Conservation (phyloP, 371 early-diverging fungal genomes). For the Mortierella sp. region DNA sequence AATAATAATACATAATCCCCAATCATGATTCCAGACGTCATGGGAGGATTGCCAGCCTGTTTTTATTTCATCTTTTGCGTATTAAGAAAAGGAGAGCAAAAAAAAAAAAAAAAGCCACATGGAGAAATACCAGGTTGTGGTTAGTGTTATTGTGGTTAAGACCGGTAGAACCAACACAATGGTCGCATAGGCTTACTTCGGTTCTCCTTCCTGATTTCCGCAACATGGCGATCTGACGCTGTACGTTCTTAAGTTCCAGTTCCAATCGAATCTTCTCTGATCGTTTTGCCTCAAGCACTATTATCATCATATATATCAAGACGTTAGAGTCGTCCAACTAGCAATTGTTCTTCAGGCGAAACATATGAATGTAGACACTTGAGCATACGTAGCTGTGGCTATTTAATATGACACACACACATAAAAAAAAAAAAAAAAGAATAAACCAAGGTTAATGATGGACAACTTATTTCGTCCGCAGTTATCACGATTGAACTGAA, state of each 20-base stretch:
- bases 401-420: neutral
- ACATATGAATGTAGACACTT: neutral
- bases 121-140: neutral
- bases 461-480: neutral
- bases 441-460: neutral
- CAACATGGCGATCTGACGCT: constrained; percentile 57
- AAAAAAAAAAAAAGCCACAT: neutral
- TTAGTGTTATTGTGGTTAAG: neutral
- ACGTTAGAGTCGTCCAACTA: neutral
- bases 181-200: constrained; percentile 11
- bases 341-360: neutral
- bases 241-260: constrained; percentile 63
- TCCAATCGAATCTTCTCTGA: constrained; percentile 65
- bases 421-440: neutral
- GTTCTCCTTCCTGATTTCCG: constrained; percentile 41
- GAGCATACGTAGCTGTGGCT: constrained; percentile 38
- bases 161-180: neutral
- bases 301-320: constrained; percentile 1
- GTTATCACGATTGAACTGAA: neutral
- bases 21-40: neutral
- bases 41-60: neutral
- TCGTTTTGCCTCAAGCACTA: constrained; percentile 67
- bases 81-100: too few relatives aligned
- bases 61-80: too few relatives aligned
- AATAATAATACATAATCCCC: constrained; percentile 2